Evolutionary conservation across 306 rosid species (phyloP), one percentile per base, ranked within the genome.

Genomic region (Echinosophora koreensis): DNA sequence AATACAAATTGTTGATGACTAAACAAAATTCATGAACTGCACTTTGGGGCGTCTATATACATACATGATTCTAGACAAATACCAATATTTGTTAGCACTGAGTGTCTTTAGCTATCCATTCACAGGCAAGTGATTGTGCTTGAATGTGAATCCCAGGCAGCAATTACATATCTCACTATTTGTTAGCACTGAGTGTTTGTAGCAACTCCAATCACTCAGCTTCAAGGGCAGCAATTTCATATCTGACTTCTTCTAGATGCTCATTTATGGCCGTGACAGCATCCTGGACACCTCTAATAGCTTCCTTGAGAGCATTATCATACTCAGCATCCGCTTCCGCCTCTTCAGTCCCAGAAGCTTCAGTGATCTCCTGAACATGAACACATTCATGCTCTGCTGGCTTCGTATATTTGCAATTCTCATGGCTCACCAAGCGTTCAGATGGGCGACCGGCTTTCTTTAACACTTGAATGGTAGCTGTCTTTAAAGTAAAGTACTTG

Each of bases 221-320:
- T 88, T 90, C 95, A 76, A 89, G 93, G 71, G 97, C 93, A 42
- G 83, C 98, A 82, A 94, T 94, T 85, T 94, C 97, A 60, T 94
- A 94, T 90, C 97, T 90, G 77, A 94, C 92, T 82, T 94, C 97
- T 83, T 92, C 97, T 64, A 94, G 61, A 79, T 90, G 95, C 42
- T 94, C 98, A 61, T 90, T 94, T 22, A 92, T 94, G 74, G 90
- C 80, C 4, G 89, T 92, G 47, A 94, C 92, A 22, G 90, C 86
- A 81, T 92, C 95, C 80, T 94, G 98, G 74, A 94, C 93, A 39
- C 97, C 97, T 84, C 85, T 88, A 56, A 94, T 89, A 57, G 97
- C 97, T 82, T 94, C 95, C 69, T 92, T 94, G 58, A 94, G 87
- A 71, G 91, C 97, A 78, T 85, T 92, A 76, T 94, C 98, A 66